Percentiles rank a stretch among this genome's conserved stretches.
Evolutionary conservation across 805 yeast species (phyloP).

Genomic region (Ogataea philodendri): DNA sequence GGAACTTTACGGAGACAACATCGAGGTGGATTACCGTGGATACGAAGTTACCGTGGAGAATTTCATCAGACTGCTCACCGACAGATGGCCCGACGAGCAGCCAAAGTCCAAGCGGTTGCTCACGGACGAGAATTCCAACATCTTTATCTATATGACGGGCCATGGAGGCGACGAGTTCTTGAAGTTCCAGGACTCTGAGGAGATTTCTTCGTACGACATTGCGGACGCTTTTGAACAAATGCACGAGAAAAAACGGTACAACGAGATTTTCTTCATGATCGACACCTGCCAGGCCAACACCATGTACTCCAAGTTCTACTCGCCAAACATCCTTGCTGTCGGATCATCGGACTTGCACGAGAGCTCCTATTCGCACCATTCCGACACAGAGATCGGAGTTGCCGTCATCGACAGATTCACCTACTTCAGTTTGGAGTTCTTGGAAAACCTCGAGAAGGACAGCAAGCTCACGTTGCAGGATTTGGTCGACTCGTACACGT

Average conservation of each 20-base stretch:
- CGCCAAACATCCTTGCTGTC: constrained; percentile 89
- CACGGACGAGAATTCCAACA: constrained; percentile 92
- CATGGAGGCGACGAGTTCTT: constrained; percentile 98
- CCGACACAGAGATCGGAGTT: constrained; percentile 94
- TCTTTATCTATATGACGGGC: constrained; percentile 93
- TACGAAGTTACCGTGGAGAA: constrained; percentile 98
- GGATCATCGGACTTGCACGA: constrained; percentile 89
- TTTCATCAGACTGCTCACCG: constrained; percentile 87
- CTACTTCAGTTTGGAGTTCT: constrained; percentile 81
- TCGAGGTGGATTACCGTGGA: constrained; percentile 96
- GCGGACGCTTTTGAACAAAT: constrained; percentile 97
- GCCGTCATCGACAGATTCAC: constrained; percentile 98
- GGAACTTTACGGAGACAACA: constrained; percentile 89
- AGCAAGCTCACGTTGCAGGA: constrained; percentile 77
- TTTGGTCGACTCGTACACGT: constrained; percentile 78
- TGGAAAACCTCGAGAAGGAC: constrained; percentile 74
- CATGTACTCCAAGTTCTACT: constrained; percentile 88
- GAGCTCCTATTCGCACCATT: constrained; percentile 91
- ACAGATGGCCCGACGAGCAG: constrained; percentile 92
- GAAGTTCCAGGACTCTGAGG: constrained; percentile 98
- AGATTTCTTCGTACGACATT: constrained; percentile 89
- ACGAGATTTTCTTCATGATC: constrained; percentile 94
- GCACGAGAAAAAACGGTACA: constrained; percentile 93
- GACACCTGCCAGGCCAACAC: constrained; percentile 99
- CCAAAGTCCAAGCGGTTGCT: constrained; percentile 87